These are phyloP conservation scores for Didymosphaeria variabile DNA, from an alignment of 2,329 filamentous ascomycete species.

Conservation along the genomic window DNA sequence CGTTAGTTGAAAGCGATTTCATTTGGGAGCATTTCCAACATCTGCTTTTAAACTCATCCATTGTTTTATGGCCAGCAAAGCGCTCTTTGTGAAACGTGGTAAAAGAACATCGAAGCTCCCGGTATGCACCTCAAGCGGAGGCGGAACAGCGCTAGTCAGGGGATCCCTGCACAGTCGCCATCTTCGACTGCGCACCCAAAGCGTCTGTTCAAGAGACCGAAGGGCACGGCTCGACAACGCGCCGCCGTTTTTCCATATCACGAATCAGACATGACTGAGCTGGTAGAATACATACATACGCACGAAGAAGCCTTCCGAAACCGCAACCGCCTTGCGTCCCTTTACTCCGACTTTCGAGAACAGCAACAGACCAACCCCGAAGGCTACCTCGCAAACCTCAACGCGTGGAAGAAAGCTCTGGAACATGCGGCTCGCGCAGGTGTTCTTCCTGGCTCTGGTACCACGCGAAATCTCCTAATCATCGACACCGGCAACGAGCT, in stretches of 20 bases:
- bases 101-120: not conserved
- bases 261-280: constrained; percentile 66
- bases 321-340: constrained; percentile 80
- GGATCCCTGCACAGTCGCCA: not conserved
- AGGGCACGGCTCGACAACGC: not conserved
- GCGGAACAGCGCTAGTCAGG: constrained; percentile 4
- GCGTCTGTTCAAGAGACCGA: constrained; percentile 4
- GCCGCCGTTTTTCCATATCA: not conserved
- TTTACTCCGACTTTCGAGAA: constrained; percentile 85
- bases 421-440: constrained; percentile 74
- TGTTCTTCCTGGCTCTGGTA: constrained; percentile 56
- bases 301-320: constrained; percentile 61
- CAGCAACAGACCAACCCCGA: constrained; percentile 83
- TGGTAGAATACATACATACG: constrained; percentile 67
- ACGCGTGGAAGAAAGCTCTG: constrained; percentile 80
- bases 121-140: not conserved
- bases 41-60: not conserved
- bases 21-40: too few relatives aligned
- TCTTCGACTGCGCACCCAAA: not conserved
- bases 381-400: constrained; percentile 81
- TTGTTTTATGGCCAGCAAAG: not conserved
- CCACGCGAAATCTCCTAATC: constrained; percentile 58
- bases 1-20: not conserved
- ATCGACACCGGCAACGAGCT: constrained; percentile 69
- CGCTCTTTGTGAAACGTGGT: not conserved